Evolutionary conservation across 176 grass and related monocot genomes (phyloP).

Genomic region (Oryza longistaminata): DNA sequence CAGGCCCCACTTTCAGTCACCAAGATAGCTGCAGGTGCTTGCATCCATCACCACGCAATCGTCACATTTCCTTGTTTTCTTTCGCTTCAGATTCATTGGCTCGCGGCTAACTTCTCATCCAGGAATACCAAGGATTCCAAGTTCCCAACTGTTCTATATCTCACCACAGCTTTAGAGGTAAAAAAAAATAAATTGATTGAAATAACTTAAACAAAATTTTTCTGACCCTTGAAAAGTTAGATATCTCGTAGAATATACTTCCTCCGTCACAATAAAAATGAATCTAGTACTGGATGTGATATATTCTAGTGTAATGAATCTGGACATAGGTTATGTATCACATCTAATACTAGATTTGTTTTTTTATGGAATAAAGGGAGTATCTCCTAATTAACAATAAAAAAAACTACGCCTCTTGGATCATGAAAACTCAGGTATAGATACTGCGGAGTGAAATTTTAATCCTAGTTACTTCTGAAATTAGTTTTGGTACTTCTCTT

Average conservation of each 20-base stretch:
- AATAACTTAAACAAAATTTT: not conserved
- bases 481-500: not conserved
- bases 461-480: not conserved
- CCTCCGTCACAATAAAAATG: too few relatives aligned
- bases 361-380: too few relatives aligned
- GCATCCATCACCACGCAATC: constrained; percentile 39
- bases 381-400: too few relatives aligned
- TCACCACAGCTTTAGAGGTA: not conserved
- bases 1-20: constrained; percentile 43
- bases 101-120: not conserved
- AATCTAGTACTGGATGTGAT: too few relatives aligned
- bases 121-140: not conserved
- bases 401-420: too few relatives aligned
- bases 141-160: not conserved
- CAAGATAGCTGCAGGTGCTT: constrained; percentile 27
- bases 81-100: not conserved
- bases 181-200: not conserved
- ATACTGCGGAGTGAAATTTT: not conserved
- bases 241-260: too few relatives aligned
- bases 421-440: too few relatives aligned
- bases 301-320: too few relatives aligned
- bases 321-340: too few relatives aligned
- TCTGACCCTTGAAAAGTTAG: not conserved
- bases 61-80: constrained; percentile 4
- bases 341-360: too few relatives aligned